phyloP scores from a whole-genome alignment of 2,329 filamentous ascomycete genomes.

The Clathrospora elynae region DNA sequence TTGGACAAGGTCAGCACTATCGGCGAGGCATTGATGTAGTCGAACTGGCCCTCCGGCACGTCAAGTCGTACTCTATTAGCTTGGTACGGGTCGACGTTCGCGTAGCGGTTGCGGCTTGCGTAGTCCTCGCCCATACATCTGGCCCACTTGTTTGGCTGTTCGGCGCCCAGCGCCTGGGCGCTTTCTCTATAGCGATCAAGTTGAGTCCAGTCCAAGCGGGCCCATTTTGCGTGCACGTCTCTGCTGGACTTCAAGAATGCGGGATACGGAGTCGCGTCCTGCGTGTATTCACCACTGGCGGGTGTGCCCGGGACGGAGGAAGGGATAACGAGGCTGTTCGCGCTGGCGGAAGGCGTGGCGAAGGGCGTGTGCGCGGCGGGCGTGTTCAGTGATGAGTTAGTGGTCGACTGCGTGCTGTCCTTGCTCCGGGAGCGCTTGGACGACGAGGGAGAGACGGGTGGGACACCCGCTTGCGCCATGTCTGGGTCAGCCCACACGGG shows the following conservation, averaged over 20 bases:
- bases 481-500: conserved; percentile 29
- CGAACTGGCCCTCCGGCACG: conserved; percentile 68
- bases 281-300: conserved; percentile 15
- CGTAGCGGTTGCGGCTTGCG: conserved; percentile 76
- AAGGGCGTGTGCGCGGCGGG: conserved; percentile 32
- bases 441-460: conserved; percentile 44
- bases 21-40: conserved; percentile 61
- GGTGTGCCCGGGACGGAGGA: conserved; percentile 20
- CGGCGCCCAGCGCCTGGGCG: conserved; percentile 41
- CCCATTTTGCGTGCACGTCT: conserved; percentile 65
- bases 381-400: conserved; percentile 34
- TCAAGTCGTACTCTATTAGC: conserved; percentile 81
- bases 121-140: conserved; percentile 63
- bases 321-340: conserved; percentile 41
- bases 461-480: conserved; percentile 36
- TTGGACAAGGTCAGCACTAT: conserved; percentile 51
- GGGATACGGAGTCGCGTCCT: conserved; percentile 50
- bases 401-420: conserved; percentile 43
- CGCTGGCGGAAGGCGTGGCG: conserved; percentile 38
- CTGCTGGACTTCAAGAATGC: conserved; percentile 59
- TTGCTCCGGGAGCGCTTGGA: conserved; percentile 49
- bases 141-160: conserved; percentile 60
- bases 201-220: conserved; percentile 66
- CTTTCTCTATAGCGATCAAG: conserved; percentile 58
- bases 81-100: conserved; percentile 87